Evolutionary conservation across 352 stramenopile genomes (phyloP).

Genomic region (Halophytophthora polymorphica): DNA sequence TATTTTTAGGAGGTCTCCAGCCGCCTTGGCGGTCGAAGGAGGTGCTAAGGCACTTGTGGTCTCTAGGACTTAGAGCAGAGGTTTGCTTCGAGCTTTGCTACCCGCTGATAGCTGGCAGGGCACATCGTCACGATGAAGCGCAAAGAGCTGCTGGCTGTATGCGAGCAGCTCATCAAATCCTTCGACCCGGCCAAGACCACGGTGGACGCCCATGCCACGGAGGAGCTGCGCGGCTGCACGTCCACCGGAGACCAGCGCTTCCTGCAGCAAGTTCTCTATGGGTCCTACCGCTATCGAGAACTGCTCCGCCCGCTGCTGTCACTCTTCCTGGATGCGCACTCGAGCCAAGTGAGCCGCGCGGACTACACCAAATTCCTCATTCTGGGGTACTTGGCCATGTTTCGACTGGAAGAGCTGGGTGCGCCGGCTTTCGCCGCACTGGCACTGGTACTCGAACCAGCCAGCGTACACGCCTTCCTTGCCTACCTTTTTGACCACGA

Average conservation of each 20-base stretch:
- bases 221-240: conserved; percentile 42
- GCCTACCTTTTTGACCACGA: conserved; percentile 78
- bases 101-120: too few relatives aligned
- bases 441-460: conserved; percentile 62
- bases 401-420: conserved; percentile 87
- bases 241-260: conserved; percentile 57
- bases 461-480: conserved; percentile 86
- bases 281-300: conserved; percentile 86
- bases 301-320: conserved; percentile 71
- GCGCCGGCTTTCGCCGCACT: conserved; percentile 58
- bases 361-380: conserved; percentile 93
- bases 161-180: conserved; percentile 73
- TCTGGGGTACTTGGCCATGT: conserved; percentile 86
- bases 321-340: conserved; percentile 83
- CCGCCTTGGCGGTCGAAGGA: too few relatives aligned
- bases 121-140: conserved; percentile 53
- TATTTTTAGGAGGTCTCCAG: too few relatives aligned
- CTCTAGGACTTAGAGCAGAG: too few relatives aligned
- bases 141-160: conserved; percentile 62
- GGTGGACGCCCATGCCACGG: conserved; percentile 70
- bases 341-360: conserved; percentile 65
- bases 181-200: conserved; percentile 75
- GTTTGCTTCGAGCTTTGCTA: too few relatives aligned
- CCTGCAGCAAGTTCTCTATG: conserved; percentile 89
- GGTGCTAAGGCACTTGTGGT: too few relatives aligned